Conservation (phyloP, 192 early-diverging fungal genomes). For the Coemansia sp. region DNA sequence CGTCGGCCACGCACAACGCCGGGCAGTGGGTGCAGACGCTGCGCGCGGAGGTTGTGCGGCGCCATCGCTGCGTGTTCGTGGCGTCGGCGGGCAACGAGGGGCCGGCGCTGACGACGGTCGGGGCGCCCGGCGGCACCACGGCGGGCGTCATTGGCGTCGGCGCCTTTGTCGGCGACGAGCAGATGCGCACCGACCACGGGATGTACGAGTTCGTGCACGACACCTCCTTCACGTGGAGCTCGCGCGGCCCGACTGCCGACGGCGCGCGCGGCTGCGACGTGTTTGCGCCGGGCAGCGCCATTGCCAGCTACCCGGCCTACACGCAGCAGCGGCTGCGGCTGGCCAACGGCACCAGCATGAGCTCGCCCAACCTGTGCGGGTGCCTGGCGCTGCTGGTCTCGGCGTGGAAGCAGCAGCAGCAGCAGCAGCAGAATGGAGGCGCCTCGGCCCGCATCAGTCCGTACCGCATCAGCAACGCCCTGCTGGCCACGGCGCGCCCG, state of each 20-base stretch:
- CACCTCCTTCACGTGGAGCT: slow-evolving; percentile 84
- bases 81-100: slow-evolving; percentile 91
- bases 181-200: slow-evolving; percentile 86
- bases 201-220: slow-evolving; percentile 79
- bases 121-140: slow-evolving; percentile 79
- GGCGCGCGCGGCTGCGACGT: slow-evolving; percentile 81
- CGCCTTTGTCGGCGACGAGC: slow-evolving; percentile 80
- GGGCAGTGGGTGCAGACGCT: slow-evolving; percentile 85
- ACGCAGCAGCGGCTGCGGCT: slow-evolving; percentile 65
- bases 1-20: slow-evolving; percentile 63
- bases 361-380: slow-evolving; percentile 87
- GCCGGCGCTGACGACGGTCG: slow-evolving; percentile 80
- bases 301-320: slow-evolving; percentile 87
- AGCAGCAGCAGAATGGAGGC: not conserved
- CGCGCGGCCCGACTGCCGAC: slow-evolving; percentile 82
- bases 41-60: slow-evolving; percentile 79
- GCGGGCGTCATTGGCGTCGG: slow-evolving; percentile 85
- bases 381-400: slow-evolving; percentile 83
- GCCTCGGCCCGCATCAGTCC: slow-evolving; percentile 66
- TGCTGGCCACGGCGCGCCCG: slow-evolving; percentile 72
- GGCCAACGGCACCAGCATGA: slow-evolving; percentile 96
- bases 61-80: slow-evolving; percentile 81
- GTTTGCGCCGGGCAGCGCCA: slow-evolving; percentile 88
- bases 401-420: slow-evolving; percentile 66
- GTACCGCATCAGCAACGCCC: slow-evolving; percentile 78